Evolutionary conservation across 2,329 filamentous ascomycete species (phyloP).

Genomic region (Ceratocystis alfenasii): DNA sequence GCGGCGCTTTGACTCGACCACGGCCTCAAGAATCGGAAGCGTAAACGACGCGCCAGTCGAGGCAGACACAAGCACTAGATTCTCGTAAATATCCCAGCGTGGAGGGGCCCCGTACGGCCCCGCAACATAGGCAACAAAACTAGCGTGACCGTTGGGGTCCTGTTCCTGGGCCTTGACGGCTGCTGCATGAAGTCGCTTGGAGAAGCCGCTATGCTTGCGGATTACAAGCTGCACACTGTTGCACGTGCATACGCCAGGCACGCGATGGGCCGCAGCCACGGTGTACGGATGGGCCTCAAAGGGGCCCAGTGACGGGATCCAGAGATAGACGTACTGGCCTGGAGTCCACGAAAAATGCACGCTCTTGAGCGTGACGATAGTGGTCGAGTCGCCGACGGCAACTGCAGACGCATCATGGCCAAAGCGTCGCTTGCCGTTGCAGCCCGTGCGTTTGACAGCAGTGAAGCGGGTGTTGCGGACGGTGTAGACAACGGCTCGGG

Average conservation of each 20-base stretch:
- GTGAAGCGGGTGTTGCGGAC: conserved; percentile 41
- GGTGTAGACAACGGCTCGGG: conserved; percentile 37
- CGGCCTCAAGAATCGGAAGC: conserved; percentile 45
- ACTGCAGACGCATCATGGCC: conserved; percentile 42
- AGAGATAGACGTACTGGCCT: conserved; percentile 50
- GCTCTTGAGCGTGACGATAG: conserved; percentile 47
- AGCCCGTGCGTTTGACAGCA: conserved; percentile 29
- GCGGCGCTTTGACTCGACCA: conserved; percentile 31
- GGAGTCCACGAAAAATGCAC: conserved; percentile 48
- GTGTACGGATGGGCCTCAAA: conserved; percentile 51
- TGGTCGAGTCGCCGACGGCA: conserved; percentile 40
- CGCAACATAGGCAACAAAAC: conserved; percentile 38
- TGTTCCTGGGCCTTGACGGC: conserved; percentile 32
- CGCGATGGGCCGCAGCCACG: conserved; percentile 43
- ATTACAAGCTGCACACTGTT: conserved; percentile 49
- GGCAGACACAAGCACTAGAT: conserved; percentile 47
- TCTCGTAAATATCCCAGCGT: conserved; percentile 47
- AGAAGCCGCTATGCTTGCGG: conserved; percentile 45
- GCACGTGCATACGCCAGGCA: conserved; percentile 42
- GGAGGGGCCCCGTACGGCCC: conserved; percentile 47
- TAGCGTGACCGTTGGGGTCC: conserved; percentile 25
- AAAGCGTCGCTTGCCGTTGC: conserved; percentile 37
- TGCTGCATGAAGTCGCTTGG: conserved; percentile 39
- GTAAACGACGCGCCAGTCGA: conserved; percentile 53
- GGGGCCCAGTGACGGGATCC: conserved; percentile 43